Conservation (phyloP, 2,329 filamentous ascomycete species). For the Colletotrichum noveboracense region DNA sequence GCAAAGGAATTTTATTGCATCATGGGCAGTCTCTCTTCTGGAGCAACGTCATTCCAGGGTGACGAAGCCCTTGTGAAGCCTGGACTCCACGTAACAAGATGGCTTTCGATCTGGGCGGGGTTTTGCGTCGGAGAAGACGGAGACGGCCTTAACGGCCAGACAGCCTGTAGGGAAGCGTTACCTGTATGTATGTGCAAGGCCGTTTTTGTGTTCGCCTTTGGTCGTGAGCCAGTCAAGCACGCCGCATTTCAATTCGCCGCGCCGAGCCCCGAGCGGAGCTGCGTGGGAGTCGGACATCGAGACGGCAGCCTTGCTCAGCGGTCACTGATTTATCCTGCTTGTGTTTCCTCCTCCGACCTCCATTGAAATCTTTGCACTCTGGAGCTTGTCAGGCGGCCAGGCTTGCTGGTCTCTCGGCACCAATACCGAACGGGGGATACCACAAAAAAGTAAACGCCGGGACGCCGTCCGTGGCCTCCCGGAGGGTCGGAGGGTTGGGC, state of each 20-base stretch:
- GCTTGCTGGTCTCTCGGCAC: not conserved
- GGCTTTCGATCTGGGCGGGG: not conserved
- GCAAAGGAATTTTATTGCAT: not conserved
- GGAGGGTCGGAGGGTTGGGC: not conserved
- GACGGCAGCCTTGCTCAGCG: not conserved
- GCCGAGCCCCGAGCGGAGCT: slow-evolving; percentile 5
- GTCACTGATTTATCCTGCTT: not conserved
- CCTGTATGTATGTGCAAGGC: not conserved
- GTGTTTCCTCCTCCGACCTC: not conserved
- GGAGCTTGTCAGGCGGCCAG: not conserved
- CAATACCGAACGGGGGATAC: not conserved
- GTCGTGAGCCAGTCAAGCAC: not conserved
- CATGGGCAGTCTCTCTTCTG: not conserved
- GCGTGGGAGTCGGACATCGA: not conserved
- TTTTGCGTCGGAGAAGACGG: not conserved
- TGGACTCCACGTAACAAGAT: not conserved
- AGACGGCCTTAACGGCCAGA: not conserved
- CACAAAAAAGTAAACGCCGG: not conserved
- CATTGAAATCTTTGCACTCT: not conserved
- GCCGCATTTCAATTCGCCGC: not conserved
- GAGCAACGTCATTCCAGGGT: slow-evolving; percentile 1
- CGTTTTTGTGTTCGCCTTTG: not conserved
- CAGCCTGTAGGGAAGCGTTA: not conserved
- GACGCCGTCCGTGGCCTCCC: not conserved
- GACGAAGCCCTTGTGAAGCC: not conserved